Evolutionary conservation across 805 yeast species (phyloP).

Genomic region (Dipodascus geniculatus): DNA sequence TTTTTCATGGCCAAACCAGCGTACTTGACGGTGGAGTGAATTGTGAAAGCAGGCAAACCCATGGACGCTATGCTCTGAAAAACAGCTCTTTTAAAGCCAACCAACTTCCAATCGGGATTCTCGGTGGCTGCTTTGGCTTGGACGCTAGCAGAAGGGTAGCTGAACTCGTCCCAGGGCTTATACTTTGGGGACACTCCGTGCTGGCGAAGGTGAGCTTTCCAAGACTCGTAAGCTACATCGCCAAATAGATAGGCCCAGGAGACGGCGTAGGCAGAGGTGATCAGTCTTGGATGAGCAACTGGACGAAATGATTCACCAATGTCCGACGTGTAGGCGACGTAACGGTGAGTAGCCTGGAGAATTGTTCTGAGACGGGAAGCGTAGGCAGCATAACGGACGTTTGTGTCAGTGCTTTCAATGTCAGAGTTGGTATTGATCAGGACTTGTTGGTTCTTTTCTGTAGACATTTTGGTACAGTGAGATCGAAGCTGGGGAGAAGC

Average conservation of each 20-base stretch:
- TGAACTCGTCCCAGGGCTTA: slow-evolving; percentile 53
- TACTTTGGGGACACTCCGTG: slow-evolving; percentile 57
- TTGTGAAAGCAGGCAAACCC: slow-evolving; percentile 82
- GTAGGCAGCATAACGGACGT: slow-evolving; percentile 69
- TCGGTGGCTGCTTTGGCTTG: slow-evolving; percentile 26
- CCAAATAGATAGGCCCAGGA: slow-evolving; percentile 69
- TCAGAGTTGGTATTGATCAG: background rate
- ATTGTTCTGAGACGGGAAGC: slow-evolving; percentile 66
- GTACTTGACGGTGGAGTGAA: slow-evolving; percentile 61
- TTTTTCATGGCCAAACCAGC: slow-evolving; percentile 52
- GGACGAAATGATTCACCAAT: slow-evolving; percentile 82
- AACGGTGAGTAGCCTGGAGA: slow-evolving; percentile 60
- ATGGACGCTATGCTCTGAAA: slow-evolving; percentile 76
- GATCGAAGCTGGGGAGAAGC: too few species aligned
- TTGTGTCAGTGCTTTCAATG: slow-evolving; percentile 28
- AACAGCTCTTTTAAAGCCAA: slow-evolving; percentile 57
- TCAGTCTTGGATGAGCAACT: slow-evolving; percentile 60
- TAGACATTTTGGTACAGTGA: background rate
- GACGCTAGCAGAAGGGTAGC: slow-evolving; percentile 27
- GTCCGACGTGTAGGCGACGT: slow-evolving; percentile 79
- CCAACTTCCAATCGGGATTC: slow-evolving; percentile 56
- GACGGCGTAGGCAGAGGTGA: slow-evolving; percentile 53
- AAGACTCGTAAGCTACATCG: slow-evolving; percentile 61
- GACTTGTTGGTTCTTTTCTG: too few species aligned
- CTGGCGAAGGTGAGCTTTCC: slow-evolving; percentile 45